Base-by-base conservation (phyloP, 176 grass and related monocot species). In the Eragrostis curvula region DNA sequence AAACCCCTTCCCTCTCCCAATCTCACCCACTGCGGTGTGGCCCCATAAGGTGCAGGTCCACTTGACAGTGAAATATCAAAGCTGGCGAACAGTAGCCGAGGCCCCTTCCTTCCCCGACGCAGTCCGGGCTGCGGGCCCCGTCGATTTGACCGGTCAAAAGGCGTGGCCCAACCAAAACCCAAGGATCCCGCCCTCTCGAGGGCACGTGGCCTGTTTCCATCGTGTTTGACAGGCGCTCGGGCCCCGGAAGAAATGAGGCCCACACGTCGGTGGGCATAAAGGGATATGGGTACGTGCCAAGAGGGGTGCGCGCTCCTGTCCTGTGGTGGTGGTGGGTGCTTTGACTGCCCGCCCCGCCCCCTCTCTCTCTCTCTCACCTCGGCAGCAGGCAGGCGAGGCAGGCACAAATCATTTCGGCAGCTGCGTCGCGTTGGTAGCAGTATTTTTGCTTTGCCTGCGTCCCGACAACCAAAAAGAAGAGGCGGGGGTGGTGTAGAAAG, bases 91-190 rank as follows among this genome's bases (percentile, higher is more conserved):
- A 13, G 62, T 7, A 2, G 11, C 7, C 15, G 42, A 13, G 21
- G 17, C 3, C 24, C 56, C 32, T 4, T 36, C 32, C 32, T 2
- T 36, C 32, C 32, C 43, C 77, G 14, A 55, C 18, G 82, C 77
- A 28, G 83, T 58, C 78, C 78, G 9, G 71, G 21, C 41, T 3
- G 78, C 32, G 79, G 79, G 79, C 42, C 73, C 88, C 23, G 41
- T n/a, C 1, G 83, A 73, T 83, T 86, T 86, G 88, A 90, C 88
- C 79, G 79, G 88, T 90, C 88, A 90, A 90, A 86, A 86, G 84
- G 84, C 68, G 71, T 82, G 79, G 49, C 79, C 83, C 79, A 78
- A 71, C 73, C 60, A 52, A 61, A 5, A 29, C 58, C 88, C 67
- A 60, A 79, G 69, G 81, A 88, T 79, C 68, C 81, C 74, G 74